phyloP scores from a whole-genome alignment of 1,139 yeast genomes.

The Sugiyamaella sp. region DNA sequence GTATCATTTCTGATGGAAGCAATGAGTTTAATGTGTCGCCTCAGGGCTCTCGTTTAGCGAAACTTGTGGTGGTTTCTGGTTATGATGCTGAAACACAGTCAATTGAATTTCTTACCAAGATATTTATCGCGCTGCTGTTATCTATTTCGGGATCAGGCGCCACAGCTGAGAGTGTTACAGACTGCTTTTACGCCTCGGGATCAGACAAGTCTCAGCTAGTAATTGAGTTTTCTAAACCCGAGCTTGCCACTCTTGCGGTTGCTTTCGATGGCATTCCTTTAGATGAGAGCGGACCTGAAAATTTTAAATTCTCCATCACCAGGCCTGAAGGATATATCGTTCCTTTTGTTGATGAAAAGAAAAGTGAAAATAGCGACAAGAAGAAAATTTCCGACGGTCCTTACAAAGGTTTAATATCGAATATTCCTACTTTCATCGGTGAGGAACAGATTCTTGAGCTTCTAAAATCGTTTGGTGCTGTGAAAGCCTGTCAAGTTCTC shows the following conservation, averaged over 20 bases:
- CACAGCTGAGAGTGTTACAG: conserved; percentile 6
- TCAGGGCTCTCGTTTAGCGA: conserved; percentile 43
- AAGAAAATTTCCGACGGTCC: conserved; percentile 37
- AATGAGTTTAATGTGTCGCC: conserved; percentile 24
- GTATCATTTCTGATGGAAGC: conserved; percentile 12
- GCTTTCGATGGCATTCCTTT: conserved; percentile 49
- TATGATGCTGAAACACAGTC: conserved; percentile 47
- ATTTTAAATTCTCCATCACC: conserved; percentile 41
- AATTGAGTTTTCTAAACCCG: conserved; percentile 56
- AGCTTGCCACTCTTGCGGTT: conserved; percentile 62
- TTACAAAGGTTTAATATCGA: conserved; percentile 45
- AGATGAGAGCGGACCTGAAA: conserved; percentile 34
- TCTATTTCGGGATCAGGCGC: conserved; percentile 20
- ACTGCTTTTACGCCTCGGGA: conserved; percentile 10
- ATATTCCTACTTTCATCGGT: conserved; percentile 47
- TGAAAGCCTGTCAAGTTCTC: conserved; percentile 42
- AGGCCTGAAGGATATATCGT: conserved; percentile 71
- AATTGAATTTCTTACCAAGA: conserved; percentile 49
- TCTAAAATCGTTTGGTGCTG: conserved; percentile 45
- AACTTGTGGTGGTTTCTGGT: conserved; percentile 54
- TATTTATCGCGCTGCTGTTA: conserved; percentile 37
- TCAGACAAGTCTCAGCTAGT: conserved; percentile 40
- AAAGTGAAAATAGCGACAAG: conserved; percentile 20
- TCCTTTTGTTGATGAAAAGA: conserved; percentile 30
- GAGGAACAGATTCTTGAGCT: conserved; percentile 45